Percentiles rank a stretch among this genome's conserved stretches.
Evolutionary conservation across 2,329 filamentous ascomycete genomes (phyloP).

Genomic region (Fusarium clavum): DNA sequence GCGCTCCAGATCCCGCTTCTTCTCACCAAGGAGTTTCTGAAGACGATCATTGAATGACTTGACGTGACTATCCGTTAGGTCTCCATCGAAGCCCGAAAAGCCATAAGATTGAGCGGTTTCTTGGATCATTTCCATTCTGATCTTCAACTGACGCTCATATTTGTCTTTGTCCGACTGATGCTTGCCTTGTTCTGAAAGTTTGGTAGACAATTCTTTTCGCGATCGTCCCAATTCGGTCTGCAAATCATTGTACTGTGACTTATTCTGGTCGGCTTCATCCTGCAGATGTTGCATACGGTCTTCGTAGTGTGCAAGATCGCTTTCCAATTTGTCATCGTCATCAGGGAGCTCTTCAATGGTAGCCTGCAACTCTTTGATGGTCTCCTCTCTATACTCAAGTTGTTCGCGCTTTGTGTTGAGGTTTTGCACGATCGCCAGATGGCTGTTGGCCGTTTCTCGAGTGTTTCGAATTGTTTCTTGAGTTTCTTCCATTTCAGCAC

Average conservation of each 20-base stretch:
- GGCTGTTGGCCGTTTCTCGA: slow-evolving; percentile 78
- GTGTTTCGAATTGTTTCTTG: slow-evolving; percentile 70
- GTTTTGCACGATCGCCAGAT: slow-evolving; percentile 78
- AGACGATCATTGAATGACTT: slow-evolving; percentile 82
- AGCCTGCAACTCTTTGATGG: slow-evolving; percentile 74
- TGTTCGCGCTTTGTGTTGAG: slow-evolving; percentile 82
- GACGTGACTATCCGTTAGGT: slow-evolving; percentile 79
- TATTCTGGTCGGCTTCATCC: slow-evolving; percentile 71
- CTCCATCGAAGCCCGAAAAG: slow-evolving; percentile 86
- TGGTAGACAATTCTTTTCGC: slow-evolving; percentile 61
- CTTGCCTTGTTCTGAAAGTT: slow-evolving; percentile 76
- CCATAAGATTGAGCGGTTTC: slow-evolving; percentile 80
- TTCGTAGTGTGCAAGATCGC: slow-evolving; percentile 81
- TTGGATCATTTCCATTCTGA: slow-evolving; percentile 79
- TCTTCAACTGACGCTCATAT: slow-evolving; percentile 81
- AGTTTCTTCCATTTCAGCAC: slow-evolving; percentile 70
- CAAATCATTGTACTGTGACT: slow-evolving; percentile 74
- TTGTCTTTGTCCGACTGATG: slow-evolving; percentile 88
- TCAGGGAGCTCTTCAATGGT: slow-evolving; percentile 83
- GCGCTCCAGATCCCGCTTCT: slow-evolving; percentile 81
- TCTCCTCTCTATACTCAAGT: slow-evolving; percentile 75
- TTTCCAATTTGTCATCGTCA: slow-evolving; percentile 79
- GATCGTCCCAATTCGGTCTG: slow-evolving; percentile 59
- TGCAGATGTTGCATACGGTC: slow-evolving; percentile 75
- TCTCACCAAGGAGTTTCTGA: slow-evolving; percentile 79